phyloP scores from a whole-genome alignment of 306 rosid genomes.

The Cucumis hystrix region DNA sequence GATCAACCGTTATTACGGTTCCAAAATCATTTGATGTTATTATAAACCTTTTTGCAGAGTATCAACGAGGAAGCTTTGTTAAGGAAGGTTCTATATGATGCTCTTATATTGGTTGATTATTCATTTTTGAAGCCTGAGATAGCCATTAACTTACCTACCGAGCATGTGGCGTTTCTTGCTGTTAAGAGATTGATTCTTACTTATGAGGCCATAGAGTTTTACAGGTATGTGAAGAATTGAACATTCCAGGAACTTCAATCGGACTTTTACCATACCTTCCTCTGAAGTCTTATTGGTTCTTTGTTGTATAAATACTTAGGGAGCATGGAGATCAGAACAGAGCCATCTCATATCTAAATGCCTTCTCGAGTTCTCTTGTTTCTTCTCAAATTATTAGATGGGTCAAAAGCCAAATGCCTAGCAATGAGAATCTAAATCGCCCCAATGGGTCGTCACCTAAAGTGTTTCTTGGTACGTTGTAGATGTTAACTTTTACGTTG shows the following conservation, averaged over 20 bases:
- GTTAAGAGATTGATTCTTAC: constrained; percentile 50
- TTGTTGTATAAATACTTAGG: constrained; percentile 20
- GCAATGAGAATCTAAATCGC: constrained; percentile 28
- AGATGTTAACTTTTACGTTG: neutral
- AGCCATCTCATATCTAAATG: constrained; percentile 36
- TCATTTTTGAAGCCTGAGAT: constrained; percentile 34
- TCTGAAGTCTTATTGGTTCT: constrained; percentile 2
- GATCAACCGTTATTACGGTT: neutral
- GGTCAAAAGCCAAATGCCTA: constrained; percentile 22
- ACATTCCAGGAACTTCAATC: neutral
- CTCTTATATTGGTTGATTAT: constrained; percentile 57
- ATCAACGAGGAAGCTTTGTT: constrained; percentile 44
- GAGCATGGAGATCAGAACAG: constrained; percentile 56
- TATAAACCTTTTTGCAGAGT: constrained; percentile 36
- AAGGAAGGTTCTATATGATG: constrained; percentile 58
- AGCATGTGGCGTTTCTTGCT: constrained; percentile 23
- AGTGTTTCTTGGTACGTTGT: constrained; percentile 51
- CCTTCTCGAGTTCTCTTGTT: constrained; percentile 43
- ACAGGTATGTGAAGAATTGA: constrained; percentile 28
- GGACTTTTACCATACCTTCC: neutral
- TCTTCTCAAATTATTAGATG: constrained; percentile 40
- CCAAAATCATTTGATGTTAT: neutral
- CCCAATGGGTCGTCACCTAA: constrained; percentile 34
- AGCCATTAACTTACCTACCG: constrained; percentile 12
- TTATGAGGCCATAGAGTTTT: constrained; percentile 43